Base-by-base conservation (phyloP, 108 stramenopile species). In the Discostella stelligeroides region DNA sequence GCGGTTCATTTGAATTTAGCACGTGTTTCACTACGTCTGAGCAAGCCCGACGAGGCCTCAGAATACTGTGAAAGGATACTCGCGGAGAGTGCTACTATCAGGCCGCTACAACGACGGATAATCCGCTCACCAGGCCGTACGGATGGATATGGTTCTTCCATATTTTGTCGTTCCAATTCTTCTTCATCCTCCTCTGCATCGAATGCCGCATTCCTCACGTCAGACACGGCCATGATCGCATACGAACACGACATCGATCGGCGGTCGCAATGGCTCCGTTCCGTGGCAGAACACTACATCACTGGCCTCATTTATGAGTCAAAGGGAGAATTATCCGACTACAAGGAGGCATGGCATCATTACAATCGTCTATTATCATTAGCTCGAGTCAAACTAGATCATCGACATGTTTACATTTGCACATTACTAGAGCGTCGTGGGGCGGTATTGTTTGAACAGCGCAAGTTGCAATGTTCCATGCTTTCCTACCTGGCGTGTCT, bases 401-500 rank as follows among this genome's bases (percentile, higher is more conserved):
- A 75, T 70, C 62, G 73, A 12, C 79, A 80, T 42, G 59, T 67
- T 0, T 74, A 62, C 53, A 70, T 80, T 23, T 74, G 79, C 47
- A 24, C 79, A 17, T 17, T 80, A 34, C 68, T 80, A 4, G 72
- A 80, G 68, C 41, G 73, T 23, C 68, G 79, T 28, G 79, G 79
- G 7, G 72, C 66, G 10, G 79, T 75, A 2, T 25, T 80, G 15
- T 80, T 80, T 34, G 67, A 73, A 48, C 72, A 80, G 37, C 50
- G 73, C 12, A 74, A 74, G 27, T 49, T 80, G n/a, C 79, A 80
- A 21, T 75, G 73, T 14, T 74, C 79, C 24, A 74, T 80, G 73
- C 73, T 80, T 1, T 80, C 79, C 28, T 75, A 80, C 43, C 73
- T 74, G 24, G 79, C 79, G 5, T 74, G 73, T 58, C 79, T 80